Evolutionary conservation across 2,329 filamentous ascomycete species (phyloP), one percentile per base, ranked within the genome.

Genomic region (Fusarium sp.): DNA sequence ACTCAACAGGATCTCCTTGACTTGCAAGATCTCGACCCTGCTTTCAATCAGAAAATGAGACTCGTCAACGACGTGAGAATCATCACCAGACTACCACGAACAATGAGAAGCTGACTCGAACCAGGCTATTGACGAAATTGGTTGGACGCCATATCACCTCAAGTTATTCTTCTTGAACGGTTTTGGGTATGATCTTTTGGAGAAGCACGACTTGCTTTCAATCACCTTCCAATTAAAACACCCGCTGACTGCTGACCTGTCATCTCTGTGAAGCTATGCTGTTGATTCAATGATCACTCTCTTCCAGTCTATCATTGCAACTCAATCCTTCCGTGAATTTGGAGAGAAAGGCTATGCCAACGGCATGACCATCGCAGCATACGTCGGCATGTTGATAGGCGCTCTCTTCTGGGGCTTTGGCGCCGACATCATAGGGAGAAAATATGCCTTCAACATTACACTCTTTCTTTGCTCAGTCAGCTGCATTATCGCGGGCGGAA

Each of bases 121-220:
- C 10, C n/a, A 70, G 86, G 84, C 84, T 5, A 87, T 87, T 67
- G 88, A 91, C 74, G 86, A 91, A 74, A 90, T 91, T 68, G 89
- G 89, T 18, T 89, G 88, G 85, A 91, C 89, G 0, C 80, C 80
- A 1, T 90, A 88, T 75, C 89, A 91, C 72, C 84, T 84, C 78
- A 90, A 90, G 78, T 82, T 91, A 1, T 91, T 91, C 80, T 87
- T 87, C 74, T 83, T 91, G 52, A 91, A 90, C 73, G 89, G 89
- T 12, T 91, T 91, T 71, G 89, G 89, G 78, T 82, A 66, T 22
- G 61, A 41, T 0, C 7, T 30, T 5, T 26, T 20, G 3, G 39
- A 38, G 3, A 8, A 24, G 13, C 20, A 48, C n/a, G 10, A 14
- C n/a, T 12, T 24, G n/a, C 18, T 26, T 38, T 18, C 18, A 14